A percentile compares a stretch with the other conserved stretches of the same genome.
phyloP scores from a whole-genome alignment of 306 rosid species.

The Geum urbanum region DNA sequence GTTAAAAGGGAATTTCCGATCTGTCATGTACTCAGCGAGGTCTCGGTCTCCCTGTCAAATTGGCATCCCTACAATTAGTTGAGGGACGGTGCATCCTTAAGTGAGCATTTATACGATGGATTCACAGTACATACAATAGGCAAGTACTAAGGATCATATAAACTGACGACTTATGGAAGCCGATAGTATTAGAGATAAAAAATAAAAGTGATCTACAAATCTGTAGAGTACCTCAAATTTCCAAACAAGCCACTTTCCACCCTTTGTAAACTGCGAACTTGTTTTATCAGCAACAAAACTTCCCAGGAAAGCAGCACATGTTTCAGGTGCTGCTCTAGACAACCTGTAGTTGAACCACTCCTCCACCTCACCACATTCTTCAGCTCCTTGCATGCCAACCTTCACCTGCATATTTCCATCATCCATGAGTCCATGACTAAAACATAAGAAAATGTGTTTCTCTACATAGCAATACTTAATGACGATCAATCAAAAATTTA shows the following conservation, averaged over 20 bases:
- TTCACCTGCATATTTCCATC: constrained; percentile 58
- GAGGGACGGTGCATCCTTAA: constrained; percentile 23
- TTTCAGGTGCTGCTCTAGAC: constrained; percentile 97
- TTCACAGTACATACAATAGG: neutral
- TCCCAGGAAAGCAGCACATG: constrained; percentile 92
- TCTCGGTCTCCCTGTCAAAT: constrained; percentile 69
- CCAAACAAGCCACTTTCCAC: constrained; percentile 99
- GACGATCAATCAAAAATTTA: constrained; percentile 12
- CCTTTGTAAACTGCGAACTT: constrained; percentile 58
- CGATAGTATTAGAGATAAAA: neutral
- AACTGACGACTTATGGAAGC: neutral
- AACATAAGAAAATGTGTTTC: neutral
- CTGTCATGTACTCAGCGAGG: constrained; percentile 85
- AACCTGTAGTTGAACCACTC: constrained; percentile 95
- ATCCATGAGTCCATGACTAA: constrained; percentile 12
- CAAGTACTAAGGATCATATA: neutral
- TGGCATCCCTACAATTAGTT: constrained; percentile 35
- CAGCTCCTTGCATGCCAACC: constrained; percentile 69
- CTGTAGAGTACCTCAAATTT: constrained; percentile 72
- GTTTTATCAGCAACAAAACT: constrained; percentile 77
- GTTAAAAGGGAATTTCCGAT: constrained; percentile 73
- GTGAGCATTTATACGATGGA: neutral
- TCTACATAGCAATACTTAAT: neutral
- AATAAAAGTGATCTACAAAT: neutral
- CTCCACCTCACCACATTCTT: constrained; percentile 73